Conservation (phyloP, 805 yeast genomes). For the Wickerhamomyces sydowiorum region DNA sequence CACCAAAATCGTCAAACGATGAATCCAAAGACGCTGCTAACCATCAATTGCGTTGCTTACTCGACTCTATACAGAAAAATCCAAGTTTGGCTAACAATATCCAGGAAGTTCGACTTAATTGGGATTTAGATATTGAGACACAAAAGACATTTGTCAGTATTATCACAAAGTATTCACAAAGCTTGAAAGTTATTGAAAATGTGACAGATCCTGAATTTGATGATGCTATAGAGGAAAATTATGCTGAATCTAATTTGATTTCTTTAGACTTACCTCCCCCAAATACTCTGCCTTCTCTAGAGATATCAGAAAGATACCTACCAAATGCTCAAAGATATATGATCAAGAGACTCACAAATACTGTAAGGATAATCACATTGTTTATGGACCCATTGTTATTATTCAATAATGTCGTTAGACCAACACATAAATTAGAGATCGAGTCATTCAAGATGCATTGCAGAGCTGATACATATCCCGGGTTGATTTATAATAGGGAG, state of each 20-base stretch:
- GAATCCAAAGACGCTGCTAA: constrained; percentile 26
- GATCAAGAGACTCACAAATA: constrained; percentile 23
- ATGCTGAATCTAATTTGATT: constrained; percentile 14
- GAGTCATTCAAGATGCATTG: constrained; percentile 34
- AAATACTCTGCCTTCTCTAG: constrained; percentile 26
- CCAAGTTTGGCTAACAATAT: constrained; percentile 19
- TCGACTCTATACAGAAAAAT: constrained; percentile 22
- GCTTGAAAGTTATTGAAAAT: constrained; percentile 32
- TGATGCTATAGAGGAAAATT: constrained; percentile 26
- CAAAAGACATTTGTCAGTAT: constrained; percentile 26
- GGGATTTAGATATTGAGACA: constrained; percentile 31
- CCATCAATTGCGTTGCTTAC: constrained; percentile 20
- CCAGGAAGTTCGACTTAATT: constrained; percentile 34
- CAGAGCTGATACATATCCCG: constrained; percentile 33
- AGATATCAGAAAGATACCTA: constrained; percentile 24
- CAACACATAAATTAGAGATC: constrained; percentile 25
- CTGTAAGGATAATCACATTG: constrained; percentile 23
- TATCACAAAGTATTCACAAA: constrained; percentile 23
- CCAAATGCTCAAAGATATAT: constrained; percentile 24
- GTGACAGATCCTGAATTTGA: constrained; percentile 34
- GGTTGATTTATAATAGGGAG: constrained; percentile 20
- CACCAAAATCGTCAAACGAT: constrained; percentile 1
- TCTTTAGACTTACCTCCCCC: constrained; percentile 27
- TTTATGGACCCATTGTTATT: constrained; percentile 34
- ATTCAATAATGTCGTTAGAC: constrained; percentile 25